Percentiles rank a stretch among this genome's conserved stretches.
These are phyloP conservation scores for Saccharomycopsis babjevae DNA, from an alignment of 805 yeast species.

Conservation along the genomic window DNA sequence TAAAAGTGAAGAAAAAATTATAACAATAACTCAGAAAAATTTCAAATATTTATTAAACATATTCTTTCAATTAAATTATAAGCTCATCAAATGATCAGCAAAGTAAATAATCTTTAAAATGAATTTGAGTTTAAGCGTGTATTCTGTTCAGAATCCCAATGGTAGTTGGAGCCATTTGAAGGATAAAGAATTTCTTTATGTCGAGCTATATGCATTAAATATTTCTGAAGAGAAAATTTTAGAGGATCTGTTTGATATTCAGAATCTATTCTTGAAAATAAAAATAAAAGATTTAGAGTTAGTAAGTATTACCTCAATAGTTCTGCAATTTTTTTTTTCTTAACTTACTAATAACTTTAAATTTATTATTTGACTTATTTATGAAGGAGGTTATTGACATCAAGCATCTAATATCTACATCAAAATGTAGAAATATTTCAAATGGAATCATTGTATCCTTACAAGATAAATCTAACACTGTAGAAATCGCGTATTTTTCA, in stretches of 20 bases:
- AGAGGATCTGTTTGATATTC: neutral
- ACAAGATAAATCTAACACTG: neutral
- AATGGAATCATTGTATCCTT: neutral
- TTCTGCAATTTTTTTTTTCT: neutral
- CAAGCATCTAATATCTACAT: neutral
- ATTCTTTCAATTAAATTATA: too few species aligned
- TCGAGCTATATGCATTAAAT: neutral
- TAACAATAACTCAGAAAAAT: neutral
- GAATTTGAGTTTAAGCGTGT: neutral
- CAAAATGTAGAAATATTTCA: neutral
- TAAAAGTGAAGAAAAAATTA: neutral
- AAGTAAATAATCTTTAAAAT: neutral
- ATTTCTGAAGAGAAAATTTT: neutral
- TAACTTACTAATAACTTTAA: neutral
- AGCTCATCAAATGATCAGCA: too few species aligned
- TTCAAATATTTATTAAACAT: too few species aligned
- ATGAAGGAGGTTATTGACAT: neutral
- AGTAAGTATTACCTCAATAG: neutral
- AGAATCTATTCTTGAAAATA: neutral
- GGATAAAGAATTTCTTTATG: conserved; percentile 1
- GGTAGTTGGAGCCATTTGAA: conserved; percentile 7
- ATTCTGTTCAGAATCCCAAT: neutral
- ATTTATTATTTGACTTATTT: neutral
- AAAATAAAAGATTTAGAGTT: neutral
- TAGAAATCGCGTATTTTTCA: neutral